phyloP scores from a whole-genome alignment of 2,329 filamentous ascomycete species.

The Gremmenia infestans region DNA sequence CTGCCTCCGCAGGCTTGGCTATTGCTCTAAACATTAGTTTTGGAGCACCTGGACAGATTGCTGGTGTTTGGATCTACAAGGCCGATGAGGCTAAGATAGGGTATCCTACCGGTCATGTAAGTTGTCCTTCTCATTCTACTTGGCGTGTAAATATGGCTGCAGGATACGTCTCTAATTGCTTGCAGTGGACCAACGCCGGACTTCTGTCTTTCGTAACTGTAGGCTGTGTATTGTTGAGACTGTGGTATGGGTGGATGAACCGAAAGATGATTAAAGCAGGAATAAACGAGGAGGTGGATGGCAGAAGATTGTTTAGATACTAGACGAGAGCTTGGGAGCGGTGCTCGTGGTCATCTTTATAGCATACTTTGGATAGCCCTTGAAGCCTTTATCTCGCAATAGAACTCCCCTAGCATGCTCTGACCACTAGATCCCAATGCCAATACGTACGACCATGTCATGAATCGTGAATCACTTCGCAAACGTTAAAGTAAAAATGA shows the following conservation, averaged over 20 bases:
- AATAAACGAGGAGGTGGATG: not conserved
- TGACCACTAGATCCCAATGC: too few relatives aligned
- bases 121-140: not conserved
- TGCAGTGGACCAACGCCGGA: conserved; percentile 54
- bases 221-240: conserved; percentile 48
- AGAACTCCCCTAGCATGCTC: too few relatives aligned
- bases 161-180: not conserved
- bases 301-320: conserved; percentile 18
- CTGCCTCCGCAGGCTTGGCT: conserved; percentile 60
- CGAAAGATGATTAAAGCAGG: conserved; percentile 19
- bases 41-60: conserved; percentile 65
- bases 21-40: conserved; percentile 67
- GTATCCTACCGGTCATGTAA: conserved; percentile 60
- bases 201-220: conserved; percentile 54
- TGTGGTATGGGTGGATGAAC: conserved; percentile 51
- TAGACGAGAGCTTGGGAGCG: not conserved
- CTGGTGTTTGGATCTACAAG: conserved; percentile 71
- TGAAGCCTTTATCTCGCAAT: too few relatives aligned
- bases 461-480: not conserved
- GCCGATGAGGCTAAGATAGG: conserved; percentile 52
- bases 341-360: not conserved
- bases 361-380: too few relatives aligned
- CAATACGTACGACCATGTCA: too few relatives aligned
- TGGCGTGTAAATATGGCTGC: not conserved
- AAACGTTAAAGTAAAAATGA: not conserved